Percentiles rank a stretch among this genome's conserved stretches.
Conservation (phyloP, 192 early-diverging fungal genomes). For the Coemansia sp. region DNA sequence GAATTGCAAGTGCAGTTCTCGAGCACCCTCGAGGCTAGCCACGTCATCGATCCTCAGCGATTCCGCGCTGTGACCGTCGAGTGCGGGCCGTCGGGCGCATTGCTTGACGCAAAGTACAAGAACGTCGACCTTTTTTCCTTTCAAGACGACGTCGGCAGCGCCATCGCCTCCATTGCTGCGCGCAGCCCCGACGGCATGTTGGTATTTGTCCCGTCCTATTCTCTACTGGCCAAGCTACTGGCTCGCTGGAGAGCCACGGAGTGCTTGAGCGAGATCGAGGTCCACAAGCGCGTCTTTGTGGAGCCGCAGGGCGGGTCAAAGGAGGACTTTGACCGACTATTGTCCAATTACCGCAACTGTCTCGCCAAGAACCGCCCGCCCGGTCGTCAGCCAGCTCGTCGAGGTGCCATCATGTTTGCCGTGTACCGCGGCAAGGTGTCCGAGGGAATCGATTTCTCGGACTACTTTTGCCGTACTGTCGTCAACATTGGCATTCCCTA, state of each 20-base stretch:
- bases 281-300: conserved; percentile 36
- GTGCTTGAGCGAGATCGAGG: conserved; percentile 17
- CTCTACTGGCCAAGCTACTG: conserved; percentile 44
- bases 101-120: conserved; percentile 53
- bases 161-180: conserved; percentile 36
- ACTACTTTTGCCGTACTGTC: conserved; percentile 53
- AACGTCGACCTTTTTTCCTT: conserved; percentile 47
- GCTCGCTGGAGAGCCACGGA: conserved; percentile 50
- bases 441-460: conserved; percentile 56
- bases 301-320: conserved; percentile 47
- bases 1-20: conserved; percentile 62
- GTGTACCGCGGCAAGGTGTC: conserved; percentile 59
- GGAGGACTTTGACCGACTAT: conserved; percentile 43
- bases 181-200: conserved; percentile 51
- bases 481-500: conserved; percentile 64
- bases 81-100: conserved; percentile 43
- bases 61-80: conserved; percentile 62
- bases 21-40: conserved; percentile 61
- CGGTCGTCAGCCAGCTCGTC: background rate
- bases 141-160: conserved; percentile 61
- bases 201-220: conserved; percentile 55
- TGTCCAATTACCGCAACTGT: conserved; percentile 27
- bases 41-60: conserved; percentile 68
- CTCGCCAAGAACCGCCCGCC: conserved; percentile 28
- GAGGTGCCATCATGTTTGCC: conserved; percentile 54